These are phyloP conservation scores for Colletotrichum destructivum DNA, from an alignment of 2,329 filamentous ascomycete species.

Conservation along the genomic window DNA sequence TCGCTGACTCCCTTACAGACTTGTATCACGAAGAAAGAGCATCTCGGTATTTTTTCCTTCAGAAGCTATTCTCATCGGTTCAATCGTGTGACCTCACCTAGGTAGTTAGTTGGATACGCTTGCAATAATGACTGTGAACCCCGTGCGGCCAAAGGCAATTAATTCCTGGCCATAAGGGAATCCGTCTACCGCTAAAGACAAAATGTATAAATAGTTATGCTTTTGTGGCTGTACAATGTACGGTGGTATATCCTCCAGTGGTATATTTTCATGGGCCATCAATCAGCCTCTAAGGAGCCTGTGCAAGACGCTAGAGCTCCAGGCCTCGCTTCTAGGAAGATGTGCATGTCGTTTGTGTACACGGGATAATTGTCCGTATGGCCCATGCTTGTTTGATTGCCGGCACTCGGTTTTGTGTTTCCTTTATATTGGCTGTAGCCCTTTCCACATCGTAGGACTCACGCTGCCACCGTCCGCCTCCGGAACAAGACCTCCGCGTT, in stretches of 20 bases:
- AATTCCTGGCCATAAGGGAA: slow-evolving; percentile 6
- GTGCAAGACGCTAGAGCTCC: slow-evolving; percentile 30
- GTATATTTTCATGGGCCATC: too few relatives aligned
- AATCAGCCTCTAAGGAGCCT: slow-evolving; percentile 12
- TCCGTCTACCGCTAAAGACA: neutral
- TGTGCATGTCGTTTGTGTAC: neutral
- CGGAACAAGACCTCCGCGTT: slow-evolving; percentile 59
- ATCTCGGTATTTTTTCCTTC: too few relatives aligned
- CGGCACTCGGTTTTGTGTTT: slow-evolving; percentile 1
- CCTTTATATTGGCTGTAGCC: neutral
- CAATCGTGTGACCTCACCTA: neutral
- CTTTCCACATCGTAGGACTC: neutral
- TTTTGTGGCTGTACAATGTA: slow-evolving; percentile 19
- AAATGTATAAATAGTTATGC: slow-evolving; percentile 10
- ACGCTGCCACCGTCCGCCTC: slow-evolving; percentile 48
- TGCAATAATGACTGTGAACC: neutral
- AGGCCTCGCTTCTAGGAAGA: slow-evolving; percentile 28
- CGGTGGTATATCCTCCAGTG: slow-evolving; percentile 37
- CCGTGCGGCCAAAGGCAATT: neutral
- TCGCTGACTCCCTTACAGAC: too few relatives aligned
- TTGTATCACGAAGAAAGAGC: too few relatives aligned
- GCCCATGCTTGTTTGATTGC: neutral
- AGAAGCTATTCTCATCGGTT: too few relatives aligned
- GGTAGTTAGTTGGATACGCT: too few relatives aligned
- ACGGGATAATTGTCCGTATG: neutral